phyloP scores from a whole-genome alignment of 441 rosid genomes.

The Sinapis alba region DNA sequence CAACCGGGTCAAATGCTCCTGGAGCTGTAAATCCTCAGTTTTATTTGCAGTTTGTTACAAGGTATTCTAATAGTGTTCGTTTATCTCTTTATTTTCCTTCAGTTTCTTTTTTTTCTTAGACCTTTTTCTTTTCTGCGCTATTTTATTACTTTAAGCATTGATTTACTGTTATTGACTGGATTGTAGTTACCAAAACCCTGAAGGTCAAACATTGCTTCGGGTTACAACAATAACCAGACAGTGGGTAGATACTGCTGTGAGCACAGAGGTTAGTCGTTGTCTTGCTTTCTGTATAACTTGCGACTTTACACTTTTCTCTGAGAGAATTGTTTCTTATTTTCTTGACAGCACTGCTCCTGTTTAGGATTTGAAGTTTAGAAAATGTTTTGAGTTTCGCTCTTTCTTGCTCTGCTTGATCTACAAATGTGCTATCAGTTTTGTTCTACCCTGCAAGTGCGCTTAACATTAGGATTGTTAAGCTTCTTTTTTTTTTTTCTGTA shows the following conservation, averaged over 20 bases:
- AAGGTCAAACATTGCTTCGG: conserved; percentile 72
- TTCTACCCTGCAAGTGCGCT: not conserved
- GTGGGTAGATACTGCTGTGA: conserved; percentile 89
- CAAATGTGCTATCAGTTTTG: conserved; percentile 9
- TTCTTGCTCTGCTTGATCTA: conserved; percentile 6
- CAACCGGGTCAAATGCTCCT: conserved; percentile 72
- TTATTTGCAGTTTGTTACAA: conserved; percentile 89
- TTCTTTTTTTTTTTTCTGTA: too few relatives aligned
- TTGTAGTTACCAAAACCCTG: conserved; percentile 82
- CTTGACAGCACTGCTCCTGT: not conserved
- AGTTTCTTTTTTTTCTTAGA: not conserved
- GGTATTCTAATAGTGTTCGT: conserved; percentile 46
- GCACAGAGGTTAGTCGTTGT: conserved; percentile 69
- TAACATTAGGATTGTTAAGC: too few relatives aligned
- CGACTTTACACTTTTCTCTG: not conserved
- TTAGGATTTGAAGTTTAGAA: not conserved
- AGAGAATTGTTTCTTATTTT: not conserved
- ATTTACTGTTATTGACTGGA: conserved; percentile 23
- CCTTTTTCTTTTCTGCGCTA: not conserved
- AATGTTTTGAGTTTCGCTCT: not conserved
- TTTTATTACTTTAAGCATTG: conserved; percentile 6
- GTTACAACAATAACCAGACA: conserved; percentile 84
- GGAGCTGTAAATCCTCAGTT: conserved; percentile 77
- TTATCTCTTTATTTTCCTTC: conserved; percentile 3
- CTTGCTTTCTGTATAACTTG: conserved; percentile 12